Evolutionary conservation across 192 early-diverging fungal species (phyloP).

Genomic region (Backusella macrospora): DNA sequence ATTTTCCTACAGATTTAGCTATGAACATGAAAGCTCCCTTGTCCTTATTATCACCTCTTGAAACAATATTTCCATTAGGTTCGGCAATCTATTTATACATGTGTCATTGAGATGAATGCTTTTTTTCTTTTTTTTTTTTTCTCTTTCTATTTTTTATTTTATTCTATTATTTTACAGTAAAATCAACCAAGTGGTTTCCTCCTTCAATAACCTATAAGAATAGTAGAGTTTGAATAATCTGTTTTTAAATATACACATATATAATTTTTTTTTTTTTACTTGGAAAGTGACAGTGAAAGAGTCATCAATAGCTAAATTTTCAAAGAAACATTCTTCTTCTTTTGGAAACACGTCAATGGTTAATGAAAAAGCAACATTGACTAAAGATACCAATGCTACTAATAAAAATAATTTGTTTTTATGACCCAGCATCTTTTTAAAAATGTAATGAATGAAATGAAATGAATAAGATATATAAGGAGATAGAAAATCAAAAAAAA

Average conservation of each 20-base stretch:
- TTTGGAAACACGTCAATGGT: constrained; percentile 27
- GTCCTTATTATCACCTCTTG: constrained; percentile 35
- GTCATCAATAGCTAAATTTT: constrained; percentile 58
- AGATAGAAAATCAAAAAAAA: too few species aligned
- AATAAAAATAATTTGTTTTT: constrained; percentile 4
- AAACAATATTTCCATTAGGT: constrained; percentile 43
- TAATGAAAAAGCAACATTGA: background rate
- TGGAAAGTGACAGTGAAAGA: constrained; percentile 68
- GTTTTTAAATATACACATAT: too few species aligned
- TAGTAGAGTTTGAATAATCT: background rate
- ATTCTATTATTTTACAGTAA: constrained; percentile 65
- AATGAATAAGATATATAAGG: too few species aligned
- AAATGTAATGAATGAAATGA: too few species aligned
- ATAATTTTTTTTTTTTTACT: constrained; percentile 10
- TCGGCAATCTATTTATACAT: constrained; percentile 56
- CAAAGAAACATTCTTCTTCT: constrained; percentile 65
- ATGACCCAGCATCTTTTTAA: background rate
- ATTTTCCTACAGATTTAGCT: constrained; percentile 56
- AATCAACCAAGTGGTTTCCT: constrained; percentile 68
- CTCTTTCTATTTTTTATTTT: background rate
- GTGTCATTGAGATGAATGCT: too few species aligned
- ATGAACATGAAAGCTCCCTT: constrained; percentile 48
- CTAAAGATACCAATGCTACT: background rate
- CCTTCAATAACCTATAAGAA: constrained; percentile 59
- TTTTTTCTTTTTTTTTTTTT: background rate